phyloP scores from a whole-genome alignment of 495 filamentous ascomycete genomes.

The Cercophora scortea region DNA sequence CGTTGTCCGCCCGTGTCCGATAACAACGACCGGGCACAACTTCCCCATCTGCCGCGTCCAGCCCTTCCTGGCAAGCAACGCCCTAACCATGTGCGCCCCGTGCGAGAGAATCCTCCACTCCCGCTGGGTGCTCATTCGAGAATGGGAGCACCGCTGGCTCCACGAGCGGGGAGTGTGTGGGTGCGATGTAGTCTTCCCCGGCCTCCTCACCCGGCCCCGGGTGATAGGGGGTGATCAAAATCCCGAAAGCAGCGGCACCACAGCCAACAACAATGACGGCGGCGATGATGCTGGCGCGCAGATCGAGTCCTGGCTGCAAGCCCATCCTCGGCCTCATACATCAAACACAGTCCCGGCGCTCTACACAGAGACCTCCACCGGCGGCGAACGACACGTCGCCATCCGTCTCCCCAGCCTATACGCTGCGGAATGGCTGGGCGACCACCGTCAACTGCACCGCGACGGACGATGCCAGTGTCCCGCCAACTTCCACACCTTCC shows the following conservation, averaged over 20 bases:
- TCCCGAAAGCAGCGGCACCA: not conserved
- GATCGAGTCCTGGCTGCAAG: too few relatives aligned
- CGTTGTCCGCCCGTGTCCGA: constrained; percentile 32
- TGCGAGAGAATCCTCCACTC: constrained; percentile 33
- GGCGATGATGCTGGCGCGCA: too few relatives aligned
- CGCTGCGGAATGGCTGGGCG: constrained; percentile 32
- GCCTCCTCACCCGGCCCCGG: constrained; percentile 21
- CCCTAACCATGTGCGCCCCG: constrained; percentile 26
- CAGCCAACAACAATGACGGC: not conserved
- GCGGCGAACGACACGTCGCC: constrained; percentile 10
- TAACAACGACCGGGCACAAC: constrained; percentile 27
- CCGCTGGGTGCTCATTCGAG: constrained; percentile 29
- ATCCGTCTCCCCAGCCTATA: constrained; percentile 28
- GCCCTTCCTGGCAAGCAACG: constrained; percentile 19
- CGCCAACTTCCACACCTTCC: constrained; percentile 19
- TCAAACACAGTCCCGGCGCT: constrained; percentile 12
- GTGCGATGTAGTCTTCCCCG: constrained; percentile 30
- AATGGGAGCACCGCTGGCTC: constrained; percentile 40
- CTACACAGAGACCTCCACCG: constrained; percentile 10
- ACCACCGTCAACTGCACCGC: constrained; percentile 29
- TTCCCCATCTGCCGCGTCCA: constrained; percentile 25
- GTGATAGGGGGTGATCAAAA: constrained; percentile 7
- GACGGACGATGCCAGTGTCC: constrained; percentile 24
- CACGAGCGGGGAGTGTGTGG: constrained; percentile 37
- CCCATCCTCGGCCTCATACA: not conserved